Evolutionary conservation across 2,329 filamentous ascomycete genomes (phyloP).

Genomic region (Elsinoe perseae): DNA sequence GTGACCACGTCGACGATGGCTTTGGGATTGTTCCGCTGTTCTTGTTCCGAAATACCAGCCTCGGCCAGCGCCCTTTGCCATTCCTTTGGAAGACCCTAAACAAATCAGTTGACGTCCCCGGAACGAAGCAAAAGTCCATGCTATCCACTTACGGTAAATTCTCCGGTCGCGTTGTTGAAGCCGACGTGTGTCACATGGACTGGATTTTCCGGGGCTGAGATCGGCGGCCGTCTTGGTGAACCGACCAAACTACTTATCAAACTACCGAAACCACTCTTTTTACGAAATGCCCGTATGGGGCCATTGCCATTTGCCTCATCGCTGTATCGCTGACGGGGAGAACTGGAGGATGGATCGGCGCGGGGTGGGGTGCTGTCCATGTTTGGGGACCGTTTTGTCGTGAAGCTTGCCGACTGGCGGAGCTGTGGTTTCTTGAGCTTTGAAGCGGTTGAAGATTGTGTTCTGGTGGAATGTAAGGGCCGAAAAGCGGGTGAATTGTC

Average conservation of each 20-base stretch:
- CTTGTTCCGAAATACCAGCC: conserved; percentile 91
- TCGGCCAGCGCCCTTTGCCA: conserved; percentile 95
- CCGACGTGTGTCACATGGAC: conserved; percentile 97
- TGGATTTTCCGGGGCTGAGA: conserved; percentile 95
- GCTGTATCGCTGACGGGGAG: conserved; percentile 62
- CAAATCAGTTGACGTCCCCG: conserved; percentile 21
- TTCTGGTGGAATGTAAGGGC: conserved; percentile 9
- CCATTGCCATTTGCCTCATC: conserved; percentile 65
- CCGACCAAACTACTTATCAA: conserved; percentile 79
- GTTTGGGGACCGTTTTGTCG: conserved; percentile 35
- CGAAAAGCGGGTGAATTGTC: conserved; percentile 13
- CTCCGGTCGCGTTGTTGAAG: conserved; percentile 90
- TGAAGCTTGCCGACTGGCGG: conserved; percentile 59
- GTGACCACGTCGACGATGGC: conserved; percentile 92
- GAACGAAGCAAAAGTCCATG: background rate
- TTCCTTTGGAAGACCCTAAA: conserved; percentile 85
- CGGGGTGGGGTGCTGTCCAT: conserved; percentile 43
- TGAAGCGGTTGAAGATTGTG: conserved; percentile 10
- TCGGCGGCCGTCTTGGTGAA: conserved; percentile 82
- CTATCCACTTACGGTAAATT: conserved; percentile 71
- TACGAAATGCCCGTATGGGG: conserved; percentile 51
- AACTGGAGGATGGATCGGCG: conserved; percentile 43
- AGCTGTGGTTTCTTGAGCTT: conserved; percentile 41
- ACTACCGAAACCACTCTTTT: conserved; percentile 82
- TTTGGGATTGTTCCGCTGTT: conserved; percentile 90